Conservation (phyloP, 306 rosid genomes). For the Quercus berberidifolia region DNA sequence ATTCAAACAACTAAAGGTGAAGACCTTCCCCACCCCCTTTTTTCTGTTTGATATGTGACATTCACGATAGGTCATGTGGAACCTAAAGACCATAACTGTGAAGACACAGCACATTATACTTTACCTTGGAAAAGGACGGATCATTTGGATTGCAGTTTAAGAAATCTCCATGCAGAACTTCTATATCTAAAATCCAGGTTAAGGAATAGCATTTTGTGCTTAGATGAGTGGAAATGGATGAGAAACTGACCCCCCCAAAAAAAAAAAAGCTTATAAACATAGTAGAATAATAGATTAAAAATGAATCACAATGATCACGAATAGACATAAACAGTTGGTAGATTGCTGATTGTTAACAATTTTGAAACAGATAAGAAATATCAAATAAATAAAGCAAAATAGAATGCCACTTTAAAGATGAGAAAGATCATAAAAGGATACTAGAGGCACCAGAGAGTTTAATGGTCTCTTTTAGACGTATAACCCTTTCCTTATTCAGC, state of each 20-base stretch:
- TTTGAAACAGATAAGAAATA: not conserved
- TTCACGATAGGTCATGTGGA: not conserved
- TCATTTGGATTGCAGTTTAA: conserved; percentile 54
- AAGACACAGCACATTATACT: conserved; percentile 15
- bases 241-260: not conserved
- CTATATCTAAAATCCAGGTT: conserved; percentile 58
- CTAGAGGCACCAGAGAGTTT: conserved; percentile 85
- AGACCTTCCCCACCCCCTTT: not conserved
- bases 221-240: not conserved
- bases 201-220: conserved; percentile 24
- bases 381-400: not conserved
- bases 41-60: too few relatives aligned
- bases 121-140: conserved; percentile 69
- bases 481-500: conserved; percentile 61
- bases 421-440: conserved; percentile 39
- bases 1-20: not conserved
- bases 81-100: not conserved
- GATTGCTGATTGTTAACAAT: not conserved
- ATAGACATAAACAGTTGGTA: not conserved
- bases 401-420: not conserved
- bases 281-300: not conserved
- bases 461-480: conserved; percentile 62
- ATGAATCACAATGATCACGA: not conserved
- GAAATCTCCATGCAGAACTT: conserved; percentile 81
- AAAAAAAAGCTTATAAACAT: not conserved